Percentiles rank a stretch among this genome's conserved stretches.
Evolutionary conservation across 176 grass and related monocot species (phyloP).

Genomic region (Carex pumila): DNA sequence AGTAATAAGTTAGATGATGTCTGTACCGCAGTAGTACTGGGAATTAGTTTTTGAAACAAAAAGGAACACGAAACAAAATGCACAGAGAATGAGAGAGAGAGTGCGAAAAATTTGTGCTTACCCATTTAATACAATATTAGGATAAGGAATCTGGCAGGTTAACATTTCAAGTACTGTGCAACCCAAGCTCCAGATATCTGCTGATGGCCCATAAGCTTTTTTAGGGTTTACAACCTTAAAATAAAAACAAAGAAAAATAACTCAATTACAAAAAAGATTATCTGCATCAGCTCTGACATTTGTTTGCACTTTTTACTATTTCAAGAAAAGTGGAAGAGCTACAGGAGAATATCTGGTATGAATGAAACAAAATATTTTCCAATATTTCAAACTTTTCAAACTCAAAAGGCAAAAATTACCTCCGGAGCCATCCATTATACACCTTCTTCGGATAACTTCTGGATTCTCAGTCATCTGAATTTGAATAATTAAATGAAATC

Average conservation of each 20-base stretch:
- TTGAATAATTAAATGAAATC: slow-evolving; percentile 17
- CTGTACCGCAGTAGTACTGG: background rate
- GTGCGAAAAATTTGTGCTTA: slow-evolving; percentile 5
- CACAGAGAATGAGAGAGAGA: background rate
- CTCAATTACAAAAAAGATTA: background rate
- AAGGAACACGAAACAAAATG: background rate
- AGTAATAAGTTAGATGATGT: background rate
- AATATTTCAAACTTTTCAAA: background rate
- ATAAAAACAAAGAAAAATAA: background rate
- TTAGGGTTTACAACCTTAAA: slow-evolving; percentile 68
- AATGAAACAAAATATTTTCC: background rate
- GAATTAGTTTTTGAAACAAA: background rate
- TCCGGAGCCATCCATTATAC: slow-evolving; percentile 99
- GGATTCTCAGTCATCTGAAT: slow-evolving; percentile 74
- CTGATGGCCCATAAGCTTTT: slow-evolving; percentile 57
- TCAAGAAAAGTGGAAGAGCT: background rate
- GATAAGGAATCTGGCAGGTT: slow-evolving; percentile 73
- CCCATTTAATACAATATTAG: slow-evolving; percentile 61
- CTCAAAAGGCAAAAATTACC: slow-evolving; percentile 35
- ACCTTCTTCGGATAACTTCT: slow-evolving; percentile 91
- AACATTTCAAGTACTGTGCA: slow-evolving; percentile 92
- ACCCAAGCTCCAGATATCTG: slow-evolving; percentile 86
- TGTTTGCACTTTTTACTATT: background rate
- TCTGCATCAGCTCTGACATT: background rate
- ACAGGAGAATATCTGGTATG: background rate